These are phyloP conservation scores for Urtica urens DNA, from an alignment of 306 rosid genomes.

Conservation along the genomic window DNA sequence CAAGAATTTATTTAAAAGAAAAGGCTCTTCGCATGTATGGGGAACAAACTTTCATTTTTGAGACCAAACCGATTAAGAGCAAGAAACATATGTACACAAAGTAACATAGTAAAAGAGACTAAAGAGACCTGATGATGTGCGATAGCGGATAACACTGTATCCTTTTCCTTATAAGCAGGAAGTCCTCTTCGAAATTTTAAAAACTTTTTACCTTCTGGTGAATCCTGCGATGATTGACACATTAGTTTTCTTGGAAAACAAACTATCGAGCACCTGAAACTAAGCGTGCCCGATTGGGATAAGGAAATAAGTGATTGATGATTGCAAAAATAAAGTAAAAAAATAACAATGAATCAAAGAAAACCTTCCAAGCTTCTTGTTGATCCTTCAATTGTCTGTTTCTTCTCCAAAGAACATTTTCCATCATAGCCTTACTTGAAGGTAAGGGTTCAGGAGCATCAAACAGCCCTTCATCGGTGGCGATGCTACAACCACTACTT, in stretches of 20 bases:
- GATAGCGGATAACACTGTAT: constrained; percentile 48
- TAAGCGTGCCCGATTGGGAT: no score
- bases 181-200: constrained; percentile 72
- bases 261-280: no score
- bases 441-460: constrained; percentile 65
- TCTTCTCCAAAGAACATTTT: constrained; percentile 42
- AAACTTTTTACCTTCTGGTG: constrained; percentile 63
- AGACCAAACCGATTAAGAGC: no score
- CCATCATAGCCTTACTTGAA: constrained; percentile 47
- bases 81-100: no score
- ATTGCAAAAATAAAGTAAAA: background rate
- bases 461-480: constrained; percentile 76
- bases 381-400: constrained; percentile 54
- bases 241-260: background rate
- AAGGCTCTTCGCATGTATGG: no score
- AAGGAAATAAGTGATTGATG: background rate
- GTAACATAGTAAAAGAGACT: no score
- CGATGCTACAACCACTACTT: constrained; percentile 54
- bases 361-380: constrained; percentile 87
- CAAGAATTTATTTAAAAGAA: no score
- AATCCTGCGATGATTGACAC: constrained; percentile 30
- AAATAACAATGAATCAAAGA: background rate
- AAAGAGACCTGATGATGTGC: constrained; percentile 66
- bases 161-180: constrained; percentile 82
- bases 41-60: no score